Evolutionary conservation across 2,329 filamentous ascomycete species (phyloP).

Genomic region (Leptographium radiaticola): DNA sequence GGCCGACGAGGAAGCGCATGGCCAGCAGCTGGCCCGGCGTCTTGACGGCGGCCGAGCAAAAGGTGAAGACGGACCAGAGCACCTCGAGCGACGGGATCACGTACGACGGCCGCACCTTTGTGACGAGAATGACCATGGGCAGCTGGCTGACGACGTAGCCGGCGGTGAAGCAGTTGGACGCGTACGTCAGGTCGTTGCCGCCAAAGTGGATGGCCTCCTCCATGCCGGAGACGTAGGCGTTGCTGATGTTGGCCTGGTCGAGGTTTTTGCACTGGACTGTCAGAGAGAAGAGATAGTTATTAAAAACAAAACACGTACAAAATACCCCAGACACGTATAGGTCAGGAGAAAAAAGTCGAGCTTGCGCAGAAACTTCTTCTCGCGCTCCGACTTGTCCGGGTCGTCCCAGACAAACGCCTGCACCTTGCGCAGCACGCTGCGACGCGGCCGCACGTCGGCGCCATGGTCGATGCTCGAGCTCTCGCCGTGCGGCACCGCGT

Average conservation of each 20-base stretch:
- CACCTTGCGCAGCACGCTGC: neutral
- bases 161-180: constrained; percentile 12
- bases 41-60: constrained; percentile 8
- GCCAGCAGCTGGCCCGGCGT: constrained; percentile 22
- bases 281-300: neutral
- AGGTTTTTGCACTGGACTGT: constrained; percentile 29
- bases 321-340: constrained; percentile 45
- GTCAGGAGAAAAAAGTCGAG: constrained; percentile 48
- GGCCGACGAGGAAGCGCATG: constrained; percentile 39
- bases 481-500: neutral
- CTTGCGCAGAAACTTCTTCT: constrained; percentile 13
- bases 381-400: constrained; percentile 1
- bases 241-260: constrained; percentile 41
- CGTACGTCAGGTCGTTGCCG: constrained; percentile 9
- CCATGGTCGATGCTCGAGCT: neutral
- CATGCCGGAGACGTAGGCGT: constrained; percentile 18
- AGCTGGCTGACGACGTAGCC: constrained; percentile 13
- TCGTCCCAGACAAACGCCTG: constrained; percentile 5
- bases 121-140: constrained; percentile 3
- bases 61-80: constrained; percentile 13
- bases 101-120: constrained; percentile 4
- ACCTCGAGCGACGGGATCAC: constrained; percentile 8
- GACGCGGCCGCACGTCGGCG: neutral
- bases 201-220: constrained; percentile 8
- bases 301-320: neutral